Conservation (phyloP, 495 filamentous ascomycete genomes). For the Bathelium albidoporum region DNA sequence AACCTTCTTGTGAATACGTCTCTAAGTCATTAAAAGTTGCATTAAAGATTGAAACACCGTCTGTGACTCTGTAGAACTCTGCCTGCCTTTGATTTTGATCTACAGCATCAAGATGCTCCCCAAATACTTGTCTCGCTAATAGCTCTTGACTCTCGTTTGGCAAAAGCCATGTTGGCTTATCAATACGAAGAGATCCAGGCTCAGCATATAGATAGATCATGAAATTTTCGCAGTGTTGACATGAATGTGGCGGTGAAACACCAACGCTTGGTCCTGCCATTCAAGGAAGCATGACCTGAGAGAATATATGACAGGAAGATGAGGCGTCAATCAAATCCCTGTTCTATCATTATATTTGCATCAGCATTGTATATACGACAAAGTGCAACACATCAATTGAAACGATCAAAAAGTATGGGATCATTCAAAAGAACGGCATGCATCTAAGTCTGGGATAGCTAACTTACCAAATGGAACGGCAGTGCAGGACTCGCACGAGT, state of each 20-base stretch:
- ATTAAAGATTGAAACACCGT: neutral
- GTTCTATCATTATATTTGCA: neutral
- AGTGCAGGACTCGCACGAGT: neutral
- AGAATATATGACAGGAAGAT: neutral
- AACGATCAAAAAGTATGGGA: neutral
- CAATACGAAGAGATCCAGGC: neutral
- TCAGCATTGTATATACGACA: neutral
- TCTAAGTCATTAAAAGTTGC: neutral
- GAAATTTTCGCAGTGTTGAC: neutral
- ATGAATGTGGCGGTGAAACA: neutral
- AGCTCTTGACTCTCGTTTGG: neutral
- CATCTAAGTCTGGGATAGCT: neutral
- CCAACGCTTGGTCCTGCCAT: neutral
- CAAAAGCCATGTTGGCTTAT: neutral
- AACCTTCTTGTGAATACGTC: neutral
- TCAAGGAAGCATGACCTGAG: neutral
- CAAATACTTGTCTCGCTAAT: neutral
- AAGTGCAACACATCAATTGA: neutral
- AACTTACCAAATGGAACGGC: neutral
- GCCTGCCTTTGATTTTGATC: neutral
- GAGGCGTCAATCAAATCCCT: neutral
- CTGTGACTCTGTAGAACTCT: neutral
- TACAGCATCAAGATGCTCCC: neutral
- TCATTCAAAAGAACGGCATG: neutral
- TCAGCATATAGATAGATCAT: neutral